These are phyloP conservation scores for Synchytrium microbalum DNA, from an alignment of 371 early-diverging fungal species.

Conservation along the genomic window DNA sequence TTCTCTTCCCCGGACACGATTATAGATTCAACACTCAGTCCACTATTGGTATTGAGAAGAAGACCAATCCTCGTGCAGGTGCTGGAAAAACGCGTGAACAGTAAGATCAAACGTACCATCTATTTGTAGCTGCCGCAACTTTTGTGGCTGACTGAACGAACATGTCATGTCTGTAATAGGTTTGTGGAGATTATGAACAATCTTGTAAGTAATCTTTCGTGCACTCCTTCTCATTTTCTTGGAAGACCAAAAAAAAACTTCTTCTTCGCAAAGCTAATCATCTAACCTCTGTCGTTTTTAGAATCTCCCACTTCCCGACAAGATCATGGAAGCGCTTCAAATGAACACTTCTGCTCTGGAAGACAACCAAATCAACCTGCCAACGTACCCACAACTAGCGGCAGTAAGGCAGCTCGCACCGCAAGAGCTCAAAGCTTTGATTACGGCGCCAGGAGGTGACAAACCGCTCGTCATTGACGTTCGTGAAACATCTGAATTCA, in stretches of 20 bases:
- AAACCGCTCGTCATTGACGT: background rate
- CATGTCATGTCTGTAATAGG: background rate
- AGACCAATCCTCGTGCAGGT: conserved; percentile 14
- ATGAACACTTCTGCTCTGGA: background rate
- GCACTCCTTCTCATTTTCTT: background rate
- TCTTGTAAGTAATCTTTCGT: background rate
- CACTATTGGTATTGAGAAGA: conserved; percentile 19
- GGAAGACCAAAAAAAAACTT: background rate
- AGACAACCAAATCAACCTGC: conserved; percentile 3
- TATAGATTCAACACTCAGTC: conserved; percentile 16
- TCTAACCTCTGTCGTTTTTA: too few species aligned
- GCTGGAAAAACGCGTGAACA: background rate
- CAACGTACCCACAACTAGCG: conserved; percentile 1
- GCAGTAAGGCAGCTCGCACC: background rate
- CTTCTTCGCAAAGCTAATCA: too few species aligned
- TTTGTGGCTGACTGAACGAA: too few species aligned
- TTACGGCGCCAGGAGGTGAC: background rate
- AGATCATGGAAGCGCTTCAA: background rate
- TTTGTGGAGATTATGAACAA: background rate
- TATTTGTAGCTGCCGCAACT: background rate
- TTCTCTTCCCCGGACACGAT: conserved; percentile 26
- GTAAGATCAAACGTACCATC: background rate
- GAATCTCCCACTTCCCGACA: background rate
- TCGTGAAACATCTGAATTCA: background rate
- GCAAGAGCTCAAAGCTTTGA: background rate